Percentiles rank a stretch among this genome's conserved stretches.
phyloP scores from a whole-genome alignment of 176 grass and related monocot species.

The Carex kokanica region DNA sequence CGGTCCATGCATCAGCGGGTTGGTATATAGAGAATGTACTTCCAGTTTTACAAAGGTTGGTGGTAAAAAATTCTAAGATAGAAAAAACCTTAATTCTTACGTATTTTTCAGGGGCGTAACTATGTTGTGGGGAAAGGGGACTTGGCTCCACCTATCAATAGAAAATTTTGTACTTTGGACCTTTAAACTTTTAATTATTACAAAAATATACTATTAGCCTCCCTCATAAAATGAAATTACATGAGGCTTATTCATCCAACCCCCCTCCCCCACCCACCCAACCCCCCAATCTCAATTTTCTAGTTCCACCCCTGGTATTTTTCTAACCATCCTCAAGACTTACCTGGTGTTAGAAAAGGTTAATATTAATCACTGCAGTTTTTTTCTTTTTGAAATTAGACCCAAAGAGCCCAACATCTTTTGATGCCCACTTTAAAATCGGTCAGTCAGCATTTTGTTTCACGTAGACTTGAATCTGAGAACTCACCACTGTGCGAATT shows the following conservation, averaged over 20 bases:
- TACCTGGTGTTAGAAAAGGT: neutral
- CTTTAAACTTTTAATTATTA: too few relatives aligned
- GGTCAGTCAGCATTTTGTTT: neutral
- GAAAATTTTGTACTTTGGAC: too few relatives aligned
- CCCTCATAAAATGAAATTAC: too few relatives aligned
- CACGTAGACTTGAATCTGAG: neutral
- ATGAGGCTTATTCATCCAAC: too few relatives aligned
- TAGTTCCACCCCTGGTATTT: neutral
- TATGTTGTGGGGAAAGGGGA: too few relatives aligned
- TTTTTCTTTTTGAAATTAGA: neutral
- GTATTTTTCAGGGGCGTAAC: neutral
- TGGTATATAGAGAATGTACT: conserved; percentile 95
- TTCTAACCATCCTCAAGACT: neutral
- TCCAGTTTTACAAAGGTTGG: conserved; percentile 81
- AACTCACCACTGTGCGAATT: neutral
- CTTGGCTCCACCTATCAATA: too few relatives aligned
- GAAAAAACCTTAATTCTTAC: neutral
- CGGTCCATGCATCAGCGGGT: conserved; percentile 66
- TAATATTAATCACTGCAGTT: neutral
- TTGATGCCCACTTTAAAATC: neutral
- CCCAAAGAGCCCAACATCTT: neutral
- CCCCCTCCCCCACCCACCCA: too few relatives aligned
- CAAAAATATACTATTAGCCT: too few relatives aligned
- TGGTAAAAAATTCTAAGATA: conserved; percentile 4
- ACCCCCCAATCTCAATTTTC: too few relatives aligned